A percentile compares a stretch with the other conserved stretches of the same genome.
Evolutionary conservation across 2,329 filamentous ascomycete genomes (phyloP).

Genomic region (Fusarium subglutinans): DNA sequence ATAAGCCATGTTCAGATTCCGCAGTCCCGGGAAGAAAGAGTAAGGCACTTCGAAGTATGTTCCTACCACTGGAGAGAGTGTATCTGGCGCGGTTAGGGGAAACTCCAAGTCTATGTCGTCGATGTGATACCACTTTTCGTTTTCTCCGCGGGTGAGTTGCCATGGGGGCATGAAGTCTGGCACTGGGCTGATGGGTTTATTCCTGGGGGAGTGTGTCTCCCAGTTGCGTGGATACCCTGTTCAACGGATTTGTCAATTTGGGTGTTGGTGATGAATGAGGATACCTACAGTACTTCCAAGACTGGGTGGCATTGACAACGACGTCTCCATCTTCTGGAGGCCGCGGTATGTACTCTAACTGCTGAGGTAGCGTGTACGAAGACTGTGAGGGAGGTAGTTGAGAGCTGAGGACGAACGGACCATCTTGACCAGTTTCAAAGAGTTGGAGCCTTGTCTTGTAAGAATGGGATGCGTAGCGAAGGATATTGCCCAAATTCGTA

Average conservation of each 20-base stretch:
- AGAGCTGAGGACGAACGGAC: not conserved
- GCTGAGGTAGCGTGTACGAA: not conserved
- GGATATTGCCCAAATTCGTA: not conserved
- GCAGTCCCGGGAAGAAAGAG: not conserved
- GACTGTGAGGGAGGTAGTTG: not conserved
- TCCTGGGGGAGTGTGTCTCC: not conserved
- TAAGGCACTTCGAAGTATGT: not conserved
- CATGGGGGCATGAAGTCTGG: not conserved
- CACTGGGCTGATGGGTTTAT: not conserved
- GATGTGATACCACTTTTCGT: constrained; percentile 9
- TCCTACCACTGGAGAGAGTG: not conserved
- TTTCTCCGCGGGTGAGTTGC: not conserved
- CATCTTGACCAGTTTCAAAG: not conserved
- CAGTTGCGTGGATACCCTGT: not conserved
- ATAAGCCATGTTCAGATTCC: not conserved
- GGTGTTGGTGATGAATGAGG: too few relatives aligned
- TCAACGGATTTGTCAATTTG: not conserved
- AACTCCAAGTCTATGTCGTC: not conserved
- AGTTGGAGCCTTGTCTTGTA: not conserved
- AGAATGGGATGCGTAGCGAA: not conserved
- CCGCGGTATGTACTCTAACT: not conserved
- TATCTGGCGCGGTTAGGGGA: not conserved
- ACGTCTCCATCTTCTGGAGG: not conserved
- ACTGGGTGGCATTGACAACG: not conserved
- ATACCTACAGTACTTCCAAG: not conserved